Percentiles rank a stretch among this genome's conserved stretches.
Evolutionary conservation across 495 filamentous ascomycete species (phyloP).

Genomic region (Amniculicola lignicola): DNA sequence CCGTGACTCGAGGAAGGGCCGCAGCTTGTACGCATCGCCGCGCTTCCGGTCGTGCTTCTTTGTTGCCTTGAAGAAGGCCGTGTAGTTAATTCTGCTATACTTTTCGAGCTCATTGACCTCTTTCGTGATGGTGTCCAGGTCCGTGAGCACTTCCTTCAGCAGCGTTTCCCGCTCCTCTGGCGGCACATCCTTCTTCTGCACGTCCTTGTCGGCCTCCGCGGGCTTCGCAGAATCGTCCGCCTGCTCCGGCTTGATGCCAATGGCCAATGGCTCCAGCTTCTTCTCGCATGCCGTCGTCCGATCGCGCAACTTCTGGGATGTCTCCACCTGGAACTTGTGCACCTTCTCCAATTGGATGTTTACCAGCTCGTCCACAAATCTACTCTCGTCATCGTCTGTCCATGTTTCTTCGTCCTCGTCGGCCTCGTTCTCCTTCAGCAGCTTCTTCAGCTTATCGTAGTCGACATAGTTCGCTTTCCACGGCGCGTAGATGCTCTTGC

Average conservation of each 20-base stretch:
- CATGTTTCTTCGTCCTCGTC: conserved; percentile 58
- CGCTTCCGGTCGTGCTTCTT: conserved; percentile 98
- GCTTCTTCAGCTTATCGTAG: conserved; percentile 83
- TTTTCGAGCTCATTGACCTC: conserved; percentile 92
- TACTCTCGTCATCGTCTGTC: conserved; percentile 94
- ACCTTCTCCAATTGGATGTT: conserved; percentile 96
- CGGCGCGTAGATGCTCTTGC: conserved; percentile 73
- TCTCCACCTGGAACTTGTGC: conserved; percentile 78
- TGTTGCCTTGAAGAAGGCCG: conserved; percentile 92
- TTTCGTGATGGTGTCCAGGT: conserved; percentile 81
- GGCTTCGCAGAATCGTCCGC: conserved; percentile 29
- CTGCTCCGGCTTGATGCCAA: conserved; percentile 38
- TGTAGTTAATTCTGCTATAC: conserved; percentile 94
- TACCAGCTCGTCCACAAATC: conserved; percentile 89
- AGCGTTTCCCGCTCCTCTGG: conserved; percentile 47
- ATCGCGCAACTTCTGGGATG: conserved; percentile 66
- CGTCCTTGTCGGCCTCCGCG: conserved; percentile 36
- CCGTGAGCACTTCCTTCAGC: conserved; percentile 66
- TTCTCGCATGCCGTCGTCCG: conserved; percentile 60
- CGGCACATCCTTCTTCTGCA: conserved; percentile 38
- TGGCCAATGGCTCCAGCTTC: conserved; percentile 50
- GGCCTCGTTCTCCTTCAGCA: conserved; percentile 64
- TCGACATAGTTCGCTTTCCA: conserved; percentile 95
- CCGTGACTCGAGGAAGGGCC: conserved; percentile 84
- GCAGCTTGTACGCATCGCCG: conserved; percentile 72